Percentiles rank a stretch among this genome's conserved stretches.
Conservation (phyloP, 179 eudicot species). For the Silene noctiflora region DNA sequence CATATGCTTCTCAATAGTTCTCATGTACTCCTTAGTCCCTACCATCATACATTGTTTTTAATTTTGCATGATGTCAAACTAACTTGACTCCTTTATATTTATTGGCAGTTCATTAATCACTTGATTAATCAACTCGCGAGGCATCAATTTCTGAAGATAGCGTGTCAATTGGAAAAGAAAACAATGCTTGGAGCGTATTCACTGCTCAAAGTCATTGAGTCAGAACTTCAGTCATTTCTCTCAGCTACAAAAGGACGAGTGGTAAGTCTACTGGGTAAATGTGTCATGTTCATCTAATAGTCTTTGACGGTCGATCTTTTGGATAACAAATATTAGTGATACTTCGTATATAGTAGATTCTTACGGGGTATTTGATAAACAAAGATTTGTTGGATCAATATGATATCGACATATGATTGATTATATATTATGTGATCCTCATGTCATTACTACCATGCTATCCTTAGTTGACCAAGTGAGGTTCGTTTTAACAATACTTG, state of each 20-base stretch:
- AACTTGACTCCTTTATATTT: constrained; percentile 15
- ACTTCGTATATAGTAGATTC: neutral
- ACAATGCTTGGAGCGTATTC: constrained; percentile 97
- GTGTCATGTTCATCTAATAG: neutral
- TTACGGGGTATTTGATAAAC: neutral
- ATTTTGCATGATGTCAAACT: constrained; percentile 7
- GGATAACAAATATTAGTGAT: neutral
- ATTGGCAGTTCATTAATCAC: constrained; percentile 82
- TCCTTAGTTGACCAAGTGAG: neutral
- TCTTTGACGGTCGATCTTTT: constrained; percentile 3
- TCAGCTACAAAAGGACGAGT: constrained; percentile 90
- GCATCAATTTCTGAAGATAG: constrained; percentile 88
- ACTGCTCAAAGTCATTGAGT: constrained; percentile 87
- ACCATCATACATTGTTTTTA: constrained; percentile 1
- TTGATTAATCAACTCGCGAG: constrained; percentile 86
- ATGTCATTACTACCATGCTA: neutral
- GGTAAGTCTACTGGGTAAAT: constrained; percentile 45
- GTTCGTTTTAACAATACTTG: neutral
- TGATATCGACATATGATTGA: neutral
- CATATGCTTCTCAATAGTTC: neutral
- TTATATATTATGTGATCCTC: neutral
- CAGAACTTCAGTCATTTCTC: constrained; percentile 84
- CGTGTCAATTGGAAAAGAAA: constrained; percentile 96
- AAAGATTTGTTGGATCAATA: neutral
- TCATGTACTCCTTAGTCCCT: neutral